Conservation (phyloP, 2,329 filamentous ascomycete genomes). For the Talaromyces islandicus region DNA sequence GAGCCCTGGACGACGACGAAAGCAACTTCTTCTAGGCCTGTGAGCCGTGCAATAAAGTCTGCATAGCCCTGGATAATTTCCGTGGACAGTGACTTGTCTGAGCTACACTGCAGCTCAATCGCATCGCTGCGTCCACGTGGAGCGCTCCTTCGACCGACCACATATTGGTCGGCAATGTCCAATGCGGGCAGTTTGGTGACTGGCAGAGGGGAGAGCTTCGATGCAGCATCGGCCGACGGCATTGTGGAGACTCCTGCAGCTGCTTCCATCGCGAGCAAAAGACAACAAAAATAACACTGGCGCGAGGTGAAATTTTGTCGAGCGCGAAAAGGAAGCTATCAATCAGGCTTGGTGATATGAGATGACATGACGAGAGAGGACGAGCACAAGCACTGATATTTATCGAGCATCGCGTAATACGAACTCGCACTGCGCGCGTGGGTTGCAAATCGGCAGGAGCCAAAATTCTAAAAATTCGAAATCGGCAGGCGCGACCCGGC, state of each 20-base stretch:
- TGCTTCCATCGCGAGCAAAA: not conserved
- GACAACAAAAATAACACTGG: not conserved
- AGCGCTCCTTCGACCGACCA: constrained; percentile 5
- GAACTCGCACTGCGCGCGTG: not conserved
- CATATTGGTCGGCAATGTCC: constrained; percentile 21
- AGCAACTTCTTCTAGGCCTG: constrained; percentile 21
- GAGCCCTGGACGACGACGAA: constrained; percentile 9
- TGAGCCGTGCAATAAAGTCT: constrained; percentile 19
- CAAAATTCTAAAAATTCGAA: not conserved
- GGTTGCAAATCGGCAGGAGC: not conserved
- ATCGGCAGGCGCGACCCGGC: not conserved
- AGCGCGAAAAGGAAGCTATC: no score
- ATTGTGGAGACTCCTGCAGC: not conserved
- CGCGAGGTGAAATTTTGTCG: no score
- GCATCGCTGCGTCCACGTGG: constrained; percentile 9
- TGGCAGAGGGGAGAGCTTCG: constrained; percentile 32
- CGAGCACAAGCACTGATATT: no score
- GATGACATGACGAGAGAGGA: no score
- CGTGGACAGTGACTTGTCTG: constrained; percentile 8
- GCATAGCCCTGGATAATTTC: constrained; percentile 19
- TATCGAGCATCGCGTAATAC: not conserved
- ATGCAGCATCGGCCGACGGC: constrained; percentile 14
- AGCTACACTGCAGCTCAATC: constrained; percentile 10
- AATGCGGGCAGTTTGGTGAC: constrained; percentile 22
- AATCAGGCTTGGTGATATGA: no score